Evolutionary conservation across 345 rosid genomes (phyloP).

Genomic region (Eucalyptus melliodora): DNA sequence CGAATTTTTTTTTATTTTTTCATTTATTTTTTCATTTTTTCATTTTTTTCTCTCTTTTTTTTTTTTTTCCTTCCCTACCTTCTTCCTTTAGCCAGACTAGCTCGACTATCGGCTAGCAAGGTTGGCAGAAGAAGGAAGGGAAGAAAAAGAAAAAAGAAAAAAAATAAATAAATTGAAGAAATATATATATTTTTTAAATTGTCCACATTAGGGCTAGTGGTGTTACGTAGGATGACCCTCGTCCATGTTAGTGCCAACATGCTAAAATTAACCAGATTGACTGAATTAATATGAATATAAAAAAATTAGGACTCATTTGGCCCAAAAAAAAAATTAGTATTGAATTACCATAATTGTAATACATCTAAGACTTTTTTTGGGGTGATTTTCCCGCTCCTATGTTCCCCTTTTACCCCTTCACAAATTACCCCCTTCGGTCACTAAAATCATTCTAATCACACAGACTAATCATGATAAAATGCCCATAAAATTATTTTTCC

Average conservation of each 20-base stretch:
- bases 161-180: no score
- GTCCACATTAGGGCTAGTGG: accelerated
- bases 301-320: no score
- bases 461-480: no score
- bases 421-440: not conserved
- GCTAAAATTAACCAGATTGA: accelerated
- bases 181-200: no score
- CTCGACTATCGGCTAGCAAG: accelerated
- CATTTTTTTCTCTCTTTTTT: accelerated
- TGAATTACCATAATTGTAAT: no score
- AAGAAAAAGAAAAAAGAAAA: no score
- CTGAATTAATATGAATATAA: accelerated
- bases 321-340: no score
- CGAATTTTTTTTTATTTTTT: accelerated
- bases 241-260: accelerated
- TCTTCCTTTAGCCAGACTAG: not conserved
- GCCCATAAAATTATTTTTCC: not conserved
- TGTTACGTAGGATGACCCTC: accelerated
- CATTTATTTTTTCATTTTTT: accelerated
- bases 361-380: no score
- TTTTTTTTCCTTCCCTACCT: no score
- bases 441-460: not conserved
- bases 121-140: no score
- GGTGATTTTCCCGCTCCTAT: not conserved
- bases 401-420: not conserved